Base-by-base conservation (phyloP, 1,284 basidiomycete species). In the Irpex rosettiformis region DNA sequence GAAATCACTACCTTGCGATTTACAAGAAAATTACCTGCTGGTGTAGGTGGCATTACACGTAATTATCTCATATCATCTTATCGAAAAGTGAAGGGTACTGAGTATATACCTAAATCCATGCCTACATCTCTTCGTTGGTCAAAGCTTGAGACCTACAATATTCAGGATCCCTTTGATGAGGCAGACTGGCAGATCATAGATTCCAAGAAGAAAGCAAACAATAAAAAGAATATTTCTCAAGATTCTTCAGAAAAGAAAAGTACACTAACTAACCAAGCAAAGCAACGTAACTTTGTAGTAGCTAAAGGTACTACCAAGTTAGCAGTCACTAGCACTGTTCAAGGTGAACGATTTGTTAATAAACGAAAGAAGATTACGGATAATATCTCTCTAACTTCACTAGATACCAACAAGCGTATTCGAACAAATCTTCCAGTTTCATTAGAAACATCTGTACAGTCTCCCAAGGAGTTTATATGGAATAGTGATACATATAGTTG, bases 1-100 rank as follows among this genome's bases (percentile, higher is more conserved):
- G 62, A 72, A 1, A 73, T 75, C 2, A 74, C 72, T 0, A 27
- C 28, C 8, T 56, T 73, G 11, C 40, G 58, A 18, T 69, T 67
- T 57, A 52, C 66, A 8, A 62, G 61, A 7, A 52, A 49, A 7
- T 57, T 75, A 2, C 67, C 66, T 6, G 16, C 24, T 1, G 37
- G 11, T 25, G 59, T 75, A 13, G 8, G 30, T 37, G 65, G 63
- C 25, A 45, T 57, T 8, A 55, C 57, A 2, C 16, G 67, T 30
- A 52, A 61, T 27, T 29, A 59, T 11, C 30, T 69, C 1, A 64
- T 73, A 37, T n/a, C 22, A 18, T 37, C 24, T 3, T 59, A 49
- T 43, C 27, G 47, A 8, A 11, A 56, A 18, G 16, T n/a, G 7
- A 56, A 37, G 24, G 55, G 47, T 4, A 25, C 11, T 3, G 16